These are phyloP conservation scores for Tricladium varicosporioides DNA, from an alignment of 2,329 filamentous ascomycete genomes.

Conservation along the genomic window DNA sequence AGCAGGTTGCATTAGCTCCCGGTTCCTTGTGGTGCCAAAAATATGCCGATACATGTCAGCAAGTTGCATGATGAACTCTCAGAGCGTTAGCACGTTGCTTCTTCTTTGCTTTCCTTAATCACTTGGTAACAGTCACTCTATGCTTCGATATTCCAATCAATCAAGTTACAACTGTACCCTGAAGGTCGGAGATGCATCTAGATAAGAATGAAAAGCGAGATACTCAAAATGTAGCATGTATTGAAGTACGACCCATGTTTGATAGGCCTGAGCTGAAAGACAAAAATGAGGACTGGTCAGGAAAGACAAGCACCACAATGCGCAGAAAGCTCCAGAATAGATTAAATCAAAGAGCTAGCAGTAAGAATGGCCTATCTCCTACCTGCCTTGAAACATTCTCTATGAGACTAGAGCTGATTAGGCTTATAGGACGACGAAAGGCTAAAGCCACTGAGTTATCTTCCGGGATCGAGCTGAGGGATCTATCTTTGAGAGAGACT, in stretches of 20 bases:
- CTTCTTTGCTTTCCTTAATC: neutral
- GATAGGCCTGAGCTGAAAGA: constrained; percentile 14
- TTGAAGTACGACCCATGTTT: constrained; percentile 18
- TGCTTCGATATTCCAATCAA: neutral
- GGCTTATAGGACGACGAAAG: too few relatives aligned
- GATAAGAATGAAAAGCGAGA: neutral
- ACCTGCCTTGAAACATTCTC: neutral
- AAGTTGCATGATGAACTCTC: neutral
- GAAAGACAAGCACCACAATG: constrained; percentile 29
- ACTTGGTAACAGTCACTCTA: neutral
- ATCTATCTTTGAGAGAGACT: neutral
- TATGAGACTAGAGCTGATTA: neutral
- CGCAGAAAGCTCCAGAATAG: constrained; percentile 30
- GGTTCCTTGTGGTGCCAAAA: neutral
- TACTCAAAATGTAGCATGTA: neutral
- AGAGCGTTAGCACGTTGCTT: neutral
- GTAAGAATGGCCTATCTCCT: neutral
- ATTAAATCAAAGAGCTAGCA: constrained; percentile 29
- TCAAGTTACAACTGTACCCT: neutral
- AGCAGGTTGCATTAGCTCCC: constrained; percentile 1
- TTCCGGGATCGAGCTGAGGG: too few relatives aligned
- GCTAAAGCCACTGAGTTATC: too few relatives aligned
- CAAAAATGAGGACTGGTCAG: constrained; percentile 36
- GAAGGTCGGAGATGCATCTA: neutral
- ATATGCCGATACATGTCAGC: neutral